Base-by-base conservation (phyloP, 176 grass and related monocot species). In the Oryza brachyantha region DNA sequence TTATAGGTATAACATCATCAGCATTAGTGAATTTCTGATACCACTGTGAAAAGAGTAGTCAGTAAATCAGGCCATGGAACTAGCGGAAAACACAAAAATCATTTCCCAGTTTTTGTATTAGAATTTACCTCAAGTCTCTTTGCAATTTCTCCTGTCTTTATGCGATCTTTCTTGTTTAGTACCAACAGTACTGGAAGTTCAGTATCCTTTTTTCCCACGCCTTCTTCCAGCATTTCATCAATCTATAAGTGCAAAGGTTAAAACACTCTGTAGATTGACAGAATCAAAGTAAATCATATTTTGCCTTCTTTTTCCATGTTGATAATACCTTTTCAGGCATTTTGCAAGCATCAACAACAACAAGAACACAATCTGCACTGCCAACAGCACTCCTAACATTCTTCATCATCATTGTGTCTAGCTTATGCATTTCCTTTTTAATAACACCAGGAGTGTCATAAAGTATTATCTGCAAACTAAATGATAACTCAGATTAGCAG, bases 381-480 rank as follows among this genome's bases (percentile, higher is more conserved):
- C 87, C 82, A 22, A 89, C 80, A 54, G 92, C 96, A 12, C 78
- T 94, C 61, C 79, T 80, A 26, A 93, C 96, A 90, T 93, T 98
- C 66, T 85, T 93, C 96, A 98, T 98, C 96, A 98, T 98, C 96
- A 95, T 94, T 5, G 66, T 79, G 61, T 98, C 92, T 64, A 98
- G 64, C 64, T 87, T 98, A 66, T 98, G 92, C 92, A 94, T 87
- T 41, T 98, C 85, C 54, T 91, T 92, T 84, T 91, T 89, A 29
- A 93, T 93, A 28, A 98, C 86, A 67, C 96, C 96, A 19, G 90
- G 96, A 5, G 96, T 98, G 84, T 98, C 96, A 77, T 93, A 98
- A 70, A 98, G 78, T 90, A 95, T 94, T 85, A 98, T 93, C 96
- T 98, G 92, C 83, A 92, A 88, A 91, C 96, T 94, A 98, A 86